These are phyloP conservation scores for Pelagophyceae sp. DNA, from an alignment of 352 stramenopile genomes.

Conservation along the genomic window DNA sequence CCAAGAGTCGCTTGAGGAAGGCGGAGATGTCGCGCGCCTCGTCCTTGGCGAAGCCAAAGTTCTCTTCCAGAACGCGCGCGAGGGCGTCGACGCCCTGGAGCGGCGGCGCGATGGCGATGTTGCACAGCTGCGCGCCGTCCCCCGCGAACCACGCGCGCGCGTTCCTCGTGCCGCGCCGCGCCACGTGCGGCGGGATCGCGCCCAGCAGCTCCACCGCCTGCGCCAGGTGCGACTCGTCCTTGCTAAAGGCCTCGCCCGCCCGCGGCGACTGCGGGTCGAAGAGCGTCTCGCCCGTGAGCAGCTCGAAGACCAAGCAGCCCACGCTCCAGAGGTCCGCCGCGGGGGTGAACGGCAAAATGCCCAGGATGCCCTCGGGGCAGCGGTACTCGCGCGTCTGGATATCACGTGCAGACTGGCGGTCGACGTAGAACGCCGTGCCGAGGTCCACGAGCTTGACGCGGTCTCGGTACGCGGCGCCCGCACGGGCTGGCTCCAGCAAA, in stretches of 20 bases:
- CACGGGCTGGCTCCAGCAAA: background rate
- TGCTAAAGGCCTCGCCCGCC: slow-evolving; percentile 3
- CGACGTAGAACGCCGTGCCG: slow-evolving; percentile 87
- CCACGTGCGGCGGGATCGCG: background rate
- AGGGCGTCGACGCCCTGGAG: background rate
- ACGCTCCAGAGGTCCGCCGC: slow-evolving; percentile 23
- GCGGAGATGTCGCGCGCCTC: background rate
- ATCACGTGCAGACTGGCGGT: slow-evolving; percentile 91
- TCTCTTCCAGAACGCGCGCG: slow-evolving; percentile 10
- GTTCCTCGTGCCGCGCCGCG: background rate
- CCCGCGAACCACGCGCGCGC: background rate
- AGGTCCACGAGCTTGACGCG: slow-evolving; percentile 87
- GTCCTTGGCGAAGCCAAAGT: background rate
- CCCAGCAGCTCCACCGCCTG: slow-evolving; percentile 17
- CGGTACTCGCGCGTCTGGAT: slow-evolving; percentile 94
- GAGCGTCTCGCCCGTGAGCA: slow-evolving; percentile 15
- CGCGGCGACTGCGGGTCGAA: slow-evolving; percentile 20
- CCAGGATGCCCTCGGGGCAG: slow-evolving; percentile 60
- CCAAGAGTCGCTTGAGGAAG: background rate
- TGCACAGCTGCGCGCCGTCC: background rate
- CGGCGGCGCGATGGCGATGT: slow-evolving; percentile 14
- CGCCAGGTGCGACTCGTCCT: slow-evolving; percentile 18
- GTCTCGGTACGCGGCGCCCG: slow-evolving; percentile 40
- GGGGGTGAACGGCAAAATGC: background rate
- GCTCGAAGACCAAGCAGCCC: slow-evolving; percentile 25